Percentiles rank a stretch among this genome's conserved stretches.
These are phyloP conservation scores for Kodamaea restingae DNA, from an alignment of 805 yeast species.

Conservation along the genomic window DNA sequence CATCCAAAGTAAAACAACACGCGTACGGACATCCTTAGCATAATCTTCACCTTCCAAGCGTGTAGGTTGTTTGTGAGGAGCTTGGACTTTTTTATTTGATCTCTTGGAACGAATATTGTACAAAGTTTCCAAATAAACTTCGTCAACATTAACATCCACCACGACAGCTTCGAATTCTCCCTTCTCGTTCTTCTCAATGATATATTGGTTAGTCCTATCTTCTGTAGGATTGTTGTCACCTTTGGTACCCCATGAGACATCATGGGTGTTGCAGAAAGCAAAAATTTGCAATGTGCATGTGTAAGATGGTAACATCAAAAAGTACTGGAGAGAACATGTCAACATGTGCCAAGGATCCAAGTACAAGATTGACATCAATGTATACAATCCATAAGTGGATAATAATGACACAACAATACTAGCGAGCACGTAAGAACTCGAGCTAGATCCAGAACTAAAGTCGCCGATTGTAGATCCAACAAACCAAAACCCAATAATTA, in stretches of 20 bases:
- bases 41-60: constrained; percentile 65
- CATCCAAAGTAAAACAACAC: constrained; percentile 96
- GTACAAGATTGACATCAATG: constrained; percentile 75
- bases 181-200: constrained; percentile 71
- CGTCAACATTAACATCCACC: constrained; percentile 79
- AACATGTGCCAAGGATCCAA: constrained; percentile 96
- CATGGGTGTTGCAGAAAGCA: constrained; percentile 97
- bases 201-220: constrained; percentile 73
- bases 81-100: constrained; percentile 48
- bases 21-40: constrained; percentile 89
- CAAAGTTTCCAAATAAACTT: constrained; percentile 72
- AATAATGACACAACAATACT: constrained; percentile 79
- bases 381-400: constrained; percentile 89
- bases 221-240: constrained; percentile 75
- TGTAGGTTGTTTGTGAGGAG: constrained; percentile 23
- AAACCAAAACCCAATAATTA: constrained; percentile 78
- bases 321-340: constrained; percentile 84
- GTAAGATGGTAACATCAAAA: constrained; percentile 84
- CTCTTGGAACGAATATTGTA: constrained; percentile 70
- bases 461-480: constrained; percentile 50
- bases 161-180: constrained; percentile 79
- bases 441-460: constrained; percentile 38
- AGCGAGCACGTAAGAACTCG: constrained; percentile 50
- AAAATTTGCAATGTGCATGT: constrained; percentile 90
- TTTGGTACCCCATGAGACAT: constrained; percentile 98